Base-by-base conservation (phyloP, 1,284 basidiomycete species). In the Marasmius oreades region DNA sequence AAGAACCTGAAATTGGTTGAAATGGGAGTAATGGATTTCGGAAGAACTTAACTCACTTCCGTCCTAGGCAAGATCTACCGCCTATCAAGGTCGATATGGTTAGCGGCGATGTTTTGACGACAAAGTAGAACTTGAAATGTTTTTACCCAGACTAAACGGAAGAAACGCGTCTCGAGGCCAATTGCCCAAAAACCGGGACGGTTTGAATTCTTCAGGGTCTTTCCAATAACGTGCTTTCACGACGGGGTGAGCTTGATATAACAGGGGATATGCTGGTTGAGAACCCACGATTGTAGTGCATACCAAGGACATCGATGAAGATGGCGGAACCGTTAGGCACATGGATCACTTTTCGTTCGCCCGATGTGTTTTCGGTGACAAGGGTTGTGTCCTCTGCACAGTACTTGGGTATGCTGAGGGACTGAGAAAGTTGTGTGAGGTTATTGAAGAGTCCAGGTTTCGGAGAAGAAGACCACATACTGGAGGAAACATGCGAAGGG, bases 221-320 rank as follows among this genome's bases (percentile, higher is more conserved):
- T 26, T 7, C 54, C 54, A 55, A 43, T 55, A 55, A 11, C 48
- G 20, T 14, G 54, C 54, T 55, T 20, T 11, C 28, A 12, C 18
- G 10, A 42, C 12, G 16, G 20, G 23, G 12, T 34, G 8, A 20
- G 8, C 26, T 33, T 12, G 14, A 28, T 6, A 3, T 20, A 2
- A 26, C 18, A 24, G 37, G 5, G 20, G 26, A 18, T 51, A 14
- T 5, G 31, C 2, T 3, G 12, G 1, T 34, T 22, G 24, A 18
- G 14, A 34, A 46, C 52, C 33, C 24, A 54, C 52, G 52, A 54
- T 54, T 34, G 34, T 54, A 54, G 23, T 54, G 52, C n/a, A 54
- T 26, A n/a, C 52, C 52, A 45, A 42, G 2, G 2, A 24, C 7
- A 34, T 54, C 26, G 28, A 54, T 22, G 1, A 45, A 18, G 2